These are phyloP conservation scores for Parafenestella ontariensis DNA, from an alignment of 2,329 filamentous ascomycete species.

Conservation along the genomic window DNA sequence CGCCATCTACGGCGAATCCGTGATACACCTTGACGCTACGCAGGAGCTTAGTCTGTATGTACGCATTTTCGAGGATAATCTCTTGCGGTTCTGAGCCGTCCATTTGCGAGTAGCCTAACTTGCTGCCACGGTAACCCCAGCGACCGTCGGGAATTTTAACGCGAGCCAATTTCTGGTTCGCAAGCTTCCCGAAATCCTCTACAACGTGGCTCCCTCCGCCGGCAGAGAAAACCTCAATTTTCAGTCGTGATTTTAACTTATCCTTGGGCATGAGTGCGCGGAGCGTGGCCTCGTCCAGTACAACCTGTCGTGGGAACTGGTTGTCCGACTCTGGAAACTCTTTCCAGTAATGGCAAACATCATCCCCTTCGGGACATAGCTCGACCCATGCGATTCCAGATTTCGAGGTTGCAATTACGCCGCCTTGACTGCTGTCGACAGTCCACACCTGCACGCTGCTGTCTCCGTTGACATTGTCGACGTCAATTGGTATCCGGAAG, in stretches of 20 bases:
- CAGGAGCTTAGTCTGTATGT: conserved; percentile 72
- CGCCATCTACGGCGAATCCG: conserved; percentile 77
- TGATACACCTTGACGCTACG: conserved; percentile 78
- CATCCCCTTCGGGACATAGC: conserved; percentile 79
- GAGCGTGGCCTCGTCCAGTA: conserved; percentile 76
- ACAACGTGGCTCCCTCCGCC: conserved; percentile 77
- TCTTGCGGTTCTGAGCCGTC: conserved; percentile 74
- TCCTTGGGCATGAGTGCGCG: conserved; percentile 74
- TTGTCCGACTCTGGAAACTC: conserved; percentile 73
- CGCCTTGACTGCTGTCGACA: conserved; percentile 76
- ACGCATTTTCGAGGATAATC: conserved; percentile 73
- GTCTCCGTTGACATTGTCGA: conserved; percentile 63
- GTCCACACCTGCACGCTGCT: conserved; percentile 86
- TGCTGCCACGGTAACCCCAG: conserved; percentile 76
- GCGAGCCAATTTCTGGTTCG: conserved; percentile 70
- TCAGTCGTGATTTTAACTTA: conserved; percentile 74
- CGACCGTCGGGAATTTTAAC: conserved; percentile 79
- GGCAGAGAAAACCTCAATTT: conserved; percentile 76
- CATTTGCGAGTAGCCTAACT: conserved; percentile 75
- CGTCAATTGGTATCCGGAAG: conserved; percentile 83
- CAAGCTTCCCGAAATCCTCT: conserved; percentile 74
- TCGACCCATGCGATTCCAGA: conserved; percentile 88
- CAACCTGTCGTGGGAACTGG: conserved; percentile 72
- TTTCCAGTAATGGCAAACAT: conserved; percentile 79
- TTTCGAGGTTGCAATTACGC: conserved; percentile 80